phyloP scores from a whole-genome alignment of 257 asterid genomes.

The Ocimum tenuiflorum region DNA sequence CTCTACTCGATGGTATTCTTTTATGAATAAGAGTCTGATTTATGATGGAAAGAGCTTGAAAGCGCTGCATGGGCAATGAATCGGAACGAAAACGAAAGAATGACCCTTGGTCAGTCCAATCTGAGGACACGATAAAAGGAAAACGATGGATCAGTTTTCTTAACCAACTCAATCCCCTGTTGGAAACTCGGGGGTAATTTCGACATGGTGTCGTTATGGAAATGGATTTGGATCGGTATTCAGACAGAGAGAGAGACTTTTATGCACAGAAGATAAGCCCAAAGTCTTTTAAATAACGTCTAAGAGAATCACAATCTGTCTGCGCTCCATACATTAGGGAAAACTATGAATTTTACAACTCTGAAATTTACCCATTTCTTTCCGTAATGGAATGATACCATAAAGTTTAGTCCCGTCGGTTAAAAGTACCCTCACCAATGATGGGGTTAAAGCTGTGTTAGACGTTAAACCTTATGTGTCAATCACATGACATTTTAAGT shows the following conservation, averaged over 20 bases:
- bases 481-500: too few relatives aligned
- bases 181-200: background rate
- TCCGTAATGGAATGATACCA: too few relatives aligned
- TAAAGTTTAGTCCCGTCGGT: too few relatives aligned
- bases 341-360: too few relatives aligned
- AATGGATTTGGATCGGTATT: background rate
- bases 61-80: constrained; percentile 57
- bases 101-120: constrained; percentile 47
- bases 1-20: constrained; percentile 36
- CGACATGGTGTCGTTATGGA: background rate
- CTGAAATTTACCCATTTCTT: too few relatives aligned
- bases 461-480: too few relatives aligned
- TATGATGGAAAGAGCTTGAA: constrained; percentile 56
- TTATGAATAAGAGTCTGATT: constrained; percentile 50
- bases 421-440: too few relatives aligned
- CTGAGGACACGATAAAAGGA: constrained; percentile 31
- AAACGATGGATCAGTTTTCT: constrained; percentile 4
- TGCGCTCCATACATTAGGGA: background rate
- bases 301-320: background rate
- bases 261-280: background rate
- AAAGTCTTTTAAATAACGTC: background rate
- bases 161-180: background rate
- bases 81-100: constrained; percentile 36
- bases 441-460: too few relatives aligned
- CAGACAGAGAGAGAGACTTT: background rate